Percentiles rank a stretch among this genome's conserved stretches.
phyloP scores from a whole-genome alignment of 768 basidiomycete genomes.

The Pleurotus sapidus region DNA sequence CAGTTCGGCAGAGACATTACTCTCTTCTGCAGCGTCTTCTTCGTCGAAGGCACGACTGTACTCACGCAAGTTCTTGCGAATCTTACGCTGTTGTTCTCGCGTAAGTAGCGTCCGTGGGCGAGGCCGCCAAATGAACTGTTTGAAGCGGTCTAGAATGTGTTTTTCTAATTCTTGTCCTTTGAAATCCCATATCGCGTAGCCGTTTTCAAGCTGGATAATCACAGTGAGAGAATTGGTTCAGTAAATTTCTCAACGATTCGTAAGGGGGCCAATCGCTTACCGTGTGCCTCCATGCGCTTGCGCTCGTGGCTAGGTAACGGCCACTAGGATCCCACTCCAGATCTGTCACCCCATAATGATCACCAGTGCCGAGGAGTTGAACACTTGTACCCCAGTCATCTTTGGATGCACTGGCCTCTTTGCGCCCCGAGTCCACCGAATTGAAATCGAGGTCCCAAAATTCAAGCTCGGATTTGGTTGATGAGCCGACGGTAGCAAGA shows the following conservation, averaged over 20 bases:
- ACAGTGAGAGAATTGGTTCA: background rate
- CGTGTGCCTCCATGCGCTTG: constrained; percentile 92
- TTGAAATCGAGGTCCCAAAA: constrained; percentile 99
- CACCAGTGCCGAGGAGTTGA: constrained; percentile 79
- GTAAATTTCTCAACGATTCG: background rate
- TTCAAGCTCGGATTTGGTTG: constrained; percentile 94
- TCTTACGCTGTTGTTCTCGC: constrained; percentile 82
- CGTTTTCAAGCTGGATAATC: constrained; percentile 80
- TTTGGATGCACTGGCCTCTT: constrained; percentile 49
- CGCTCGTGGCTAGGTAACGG: constrained; percentile 88
- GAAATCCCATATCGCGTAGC: constrained; percentile 97
- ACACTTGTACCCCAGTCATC: constrained; percentile 87
- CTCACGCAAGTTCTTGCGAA: constrained; percentile 88
- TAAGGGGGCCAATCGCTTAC: constrained; percentile 42
- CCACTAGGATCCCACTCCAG: constrained; percentile 99
- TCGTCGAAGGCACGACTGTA: constrained; percentile 93
- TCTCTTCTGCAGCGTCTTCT: constrained; percentile 94
- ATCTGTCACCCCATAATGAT: constrained; percentile 97
- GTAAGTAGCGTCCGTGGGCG: constrained; percentile 86
- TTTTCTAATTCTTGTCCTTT: constrained; percentile 93
- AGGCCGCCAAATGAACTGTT: constrained; percentile 98
- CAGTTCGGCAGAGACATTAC: constrained; percentile 90
- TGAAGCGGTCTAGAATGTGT: constrained; percentile 90
- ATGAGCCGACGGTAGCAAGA: constrained; percentile 92
- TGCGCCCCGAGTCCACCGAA: constrained; percentile 43